These are phyloP conservation scores for Detonula confervacea DNA, from an alignment of 352 stramenopile genomes.

Conservation along the genomic window DNA sequence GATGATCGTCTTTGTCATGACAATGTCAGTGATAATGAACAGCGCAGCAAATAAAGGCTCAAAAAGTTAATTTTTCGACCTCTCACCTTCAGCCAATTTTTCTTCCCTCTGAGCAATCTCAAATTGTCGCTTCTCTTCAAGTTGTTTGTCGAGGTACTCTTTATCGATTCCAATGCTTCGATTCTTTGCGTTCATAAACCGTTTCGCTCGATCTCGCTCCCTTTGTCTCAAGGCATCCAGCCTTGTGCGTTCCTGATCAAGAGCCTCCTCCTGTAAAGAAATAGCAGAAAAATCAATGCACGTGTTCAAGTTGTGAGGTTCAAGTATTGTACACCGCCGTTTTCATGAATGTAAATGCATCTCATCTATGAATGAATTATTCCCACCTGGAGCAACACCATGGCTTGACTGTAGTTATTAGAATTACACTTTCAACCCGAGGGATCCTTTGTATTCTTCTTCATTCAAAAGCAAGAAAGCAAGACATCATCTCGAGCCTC, in stretches of 20 bases:
- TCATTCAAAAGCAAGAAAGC: no score
- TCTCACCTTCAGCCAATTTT: slow-evolving; percentile 45
- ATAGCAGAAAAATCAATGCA: neutral
- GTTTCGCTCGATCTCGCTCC: slow-evolving; percentile 44
- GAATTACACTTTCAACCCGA: no score
- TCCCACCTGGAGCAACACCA: no score
- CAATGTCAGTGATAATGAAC: no score
- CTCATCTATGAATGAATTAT: no score
- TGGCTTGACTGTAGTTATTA: no score
- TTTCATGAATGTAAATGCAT: neutral
- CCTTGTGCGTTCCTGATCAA: slow-evolving; percentile 42
- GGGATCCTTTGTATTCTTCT: no score
- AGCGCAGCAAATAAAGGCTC: no score
- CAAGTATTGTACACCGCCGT: no score
- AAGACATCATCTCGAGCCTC: no score
- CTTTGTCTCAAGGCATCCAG: slow-evolving; percentile 46
- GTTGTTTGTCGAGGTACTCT: slow-evolving; percentile 43
- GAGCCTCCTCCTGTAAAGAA: slow-evolving; percentile 22
- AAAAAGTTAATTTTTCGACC: no score
- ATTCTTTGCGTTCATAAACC: slow-evolving; percentile 61
- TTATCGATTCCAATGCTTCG: slow-evolving; percentile 64
- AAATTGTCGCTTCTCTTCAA: slow-evolving; percentile 50
- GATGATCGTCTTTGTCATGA: slow-evolving; percentile 43
- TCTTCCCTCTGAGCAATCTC: slow-evolving; percentile 42
- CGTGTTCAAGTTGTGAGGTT: no score